Conservation (phyloP, 2,329 filamentous ascomycete genomes). For the Leptodontidium sp. region DNA sequence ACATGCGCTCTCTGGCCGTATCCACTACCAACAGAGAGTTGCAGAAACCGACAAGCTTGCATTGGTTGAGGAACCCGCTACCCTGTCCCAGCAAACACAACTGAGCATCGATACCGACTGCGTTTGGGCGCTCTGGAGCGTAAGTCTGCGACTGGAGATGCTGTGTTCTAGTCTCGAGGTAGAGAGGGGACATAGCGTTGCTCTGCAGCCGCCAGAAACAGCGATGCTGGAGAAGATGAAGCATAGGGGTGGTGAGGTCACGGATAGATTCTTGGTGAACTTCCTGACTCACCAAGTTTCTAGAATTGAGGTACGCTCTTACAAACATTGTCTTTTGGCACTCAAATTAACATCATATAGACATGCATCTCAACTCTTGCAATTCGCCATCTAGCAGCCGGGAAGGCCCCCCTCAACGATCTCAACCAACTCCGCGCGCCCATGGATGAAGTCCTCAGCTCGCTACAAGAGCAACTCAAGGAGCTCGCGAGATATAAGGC, state of each 20-base stretch:
- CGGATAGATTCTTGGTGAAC: constrained; percentile 85
- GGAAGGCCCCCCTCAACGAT: constrained; percentile 66
- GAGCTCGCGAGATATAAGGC: constrained; percentile 69
- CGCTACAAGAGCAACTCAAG: constrained; percentile 66
- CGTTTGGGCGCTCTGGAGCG: constrained; percentile 86
- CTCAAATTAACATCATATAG: constrained; percentile 53
- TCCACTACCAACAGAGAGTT: constrained; percentile 65
- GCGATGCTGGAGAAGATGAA: constrained; percentile 80
- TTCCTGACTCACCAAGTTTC: constrained; percentile 96
- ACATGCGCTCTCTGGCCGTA: constrained; percentile 82
- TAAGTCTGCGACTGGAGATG: constrained; percentile 90
- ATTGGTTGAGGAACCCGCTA: constrained; percentile 57
- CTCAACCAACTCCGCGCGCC: constrained; percentile 79
- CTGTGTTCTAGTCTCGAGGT: constrained; percentile 89
- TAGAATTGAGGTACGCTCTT: constrained; percentile 82
- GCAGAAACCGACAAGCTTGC: constrained; percentile 51
- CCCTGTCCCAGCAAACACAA: constrained; percentile 70
- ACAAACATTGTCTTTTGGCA: not conserved
- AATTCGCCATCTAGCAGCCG: constrained; percentile 80
- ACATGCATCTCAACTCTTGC: constrained; percentile 82
- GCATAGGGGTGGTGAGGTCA: constrained; percentile 80
- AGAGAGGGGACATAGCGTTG: constrained; percentile 57
- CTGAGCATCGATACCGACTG: constrained; percentile 79
- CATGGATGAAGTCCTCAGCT: constrained; percentile 75
- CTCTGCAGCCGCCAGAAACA: constrained; percentile 81